phyloP scores from a whole-genome alignment of 345 rosid species.

The Eucalyptus marginata region DNA sequence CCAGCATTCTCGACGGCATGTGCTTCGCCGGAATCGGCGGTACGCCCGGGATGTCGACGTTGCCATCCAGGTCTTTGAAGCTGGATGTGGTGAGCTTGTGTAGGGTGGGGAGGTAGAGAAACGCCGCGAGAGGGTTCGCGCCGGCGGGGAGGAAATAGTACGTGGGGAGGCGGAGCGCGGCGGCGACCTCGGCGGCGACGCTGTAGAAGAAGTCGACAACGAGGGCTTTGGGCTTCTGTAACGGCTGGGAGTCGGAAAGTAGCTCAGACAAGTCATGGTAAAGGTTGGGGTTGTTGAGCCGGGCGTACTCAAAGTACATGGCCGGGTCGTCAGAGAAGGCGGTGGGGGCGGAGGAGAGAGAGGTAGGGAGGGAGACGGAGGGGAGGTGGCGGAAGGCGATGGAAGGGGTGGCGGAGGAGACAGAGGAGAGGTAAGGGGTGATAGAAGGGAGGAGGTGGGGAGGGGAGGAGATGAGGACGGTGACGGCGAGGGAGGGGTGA shows the following conservation, averaged over 20 bases:
- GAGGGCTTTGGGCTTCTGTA: neutral
- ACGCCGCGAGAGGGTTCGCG: neutral
- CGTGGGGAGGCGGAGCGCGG: slow-evolving; percentile 3
- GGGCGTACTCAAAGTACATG: neutral
- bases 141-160: slow-evolving; percentile 3
- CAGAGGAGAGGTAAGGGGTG: neutral
- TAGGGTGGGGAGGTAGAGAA: neutral
- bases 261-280: neutral
- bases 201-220: slow-evolving; percentile 13
- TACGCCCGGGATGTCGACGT: slow-evolving; percentile 7
- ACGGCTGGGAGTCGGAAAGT: neutral
- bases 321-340: neutral
- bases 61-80: neutral
- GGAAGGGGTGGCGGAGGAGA: neutral
- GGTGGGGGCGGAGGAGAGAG: neutral
- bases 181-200: neutral
- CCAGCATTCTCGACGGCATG: neutral
- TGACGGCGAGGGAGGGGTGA: neutral
- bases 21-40: slow-evolving; percentile 6
- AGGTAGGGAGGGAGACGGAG: neutral
- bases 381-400: slow-evolving; percentile 14
- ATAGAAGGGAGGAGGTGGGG: neutral
- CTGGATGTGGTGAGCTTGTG: neutral
- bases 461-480: neutral
- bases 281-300: slow-evolving; percentile 6